Conservation (phyloP, 2,329 filamentous ascomycete species). For the Stenocarpella maydis region DNA sequence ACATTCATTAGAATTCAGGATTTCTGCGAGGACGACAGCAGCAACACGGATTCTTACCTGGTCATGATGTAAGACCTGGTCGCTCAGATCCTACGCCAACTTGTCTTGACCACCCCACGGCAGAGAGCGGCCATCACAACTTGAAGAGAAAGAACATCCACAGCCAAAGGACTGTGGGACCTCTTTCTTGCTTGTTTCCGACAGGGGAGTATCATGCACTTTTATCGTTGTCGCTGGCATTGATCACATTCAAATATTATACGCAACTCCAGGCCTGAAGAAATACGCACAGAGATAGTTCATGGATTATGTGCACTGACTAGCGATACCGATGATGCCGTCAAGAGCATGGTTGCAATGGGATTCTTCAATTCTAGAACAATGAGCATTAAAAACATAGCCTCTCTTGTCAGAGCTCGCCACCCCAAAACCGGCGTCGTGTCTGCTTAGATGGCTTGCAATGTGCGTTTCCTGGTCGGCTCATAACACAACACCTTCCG, state of each 20-base stretch:
- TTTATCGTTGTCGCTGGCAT: slow-evolving; percentile 1
- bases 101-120: background rate
- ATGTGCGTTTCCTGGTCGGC: background rate
- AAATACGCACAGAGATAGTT: background rate
- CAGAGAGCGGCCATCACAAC: background rate
- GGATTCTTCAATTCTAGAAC: background rate
- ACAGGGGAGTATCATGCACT: background rate
- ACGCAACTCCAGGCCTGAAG: background rate
- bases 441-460: background rate
- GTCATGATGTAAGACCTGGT: slow-evolving; percentile 13
- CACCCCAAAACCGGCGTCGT: background rate
- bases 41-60: background rate
- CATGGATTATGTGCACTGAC: background rate
- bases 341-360: background rate
- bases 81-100: background rate
- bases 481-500: background rate
- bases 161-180: background rate
- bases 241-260: background rate
- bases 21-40: background rate
- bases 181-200: background rate
- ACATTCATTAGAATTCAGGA: background rate
- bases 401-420: background rate
- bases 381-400: background rate
- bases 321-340: background rate
- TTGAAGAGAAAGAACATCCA: background rate